Conservation (phyloP, 257 asterid genomes). For the Thymus mandschuricus region DNA sequence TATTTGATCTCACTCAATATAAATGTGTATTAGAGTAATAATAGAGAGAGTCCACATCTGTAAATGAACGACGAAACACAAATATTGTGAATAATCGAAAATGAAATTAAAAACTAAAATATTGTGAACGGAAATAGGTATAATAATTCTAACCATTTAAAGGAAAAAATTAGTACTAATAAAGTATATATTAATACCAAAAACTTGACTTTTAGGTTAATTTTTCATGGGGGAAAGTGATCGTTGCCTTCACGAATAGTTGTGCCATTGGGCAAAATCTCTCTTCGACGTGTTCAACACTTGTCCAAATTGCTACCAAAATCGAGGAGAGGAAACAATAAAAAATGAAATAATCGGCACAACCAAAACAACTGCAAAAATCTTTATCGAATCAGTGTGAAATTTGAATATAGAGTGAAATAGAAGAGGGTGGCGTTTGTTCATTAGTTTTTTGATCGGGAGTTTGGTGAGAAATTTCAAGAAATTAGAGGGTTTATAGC, state of each 20-base stretch:
- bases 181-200: not conserved
- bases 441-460: conserved; percentile 10
- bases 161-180: too few species aligned
- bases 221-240: not conserved
- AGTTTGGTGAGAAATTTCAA: conserved; percentile 27
- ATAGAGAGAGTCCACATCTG: too few species aligned
- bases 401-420: not conserved
- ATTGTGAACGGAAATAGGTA: too few species aligned
- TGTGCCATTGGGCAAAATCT: not conserved
- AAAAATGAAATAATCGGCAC: not conserved
- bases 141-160: too few species aligned
- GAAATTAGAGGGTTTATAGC: conserved; percentile 13
- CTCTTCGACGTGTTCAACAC: not conserved
- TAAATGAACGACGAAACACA: too few species aligned
- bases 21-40: too few species aligned
- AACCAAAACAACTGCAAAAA: not conserved
- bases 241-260: not conserved
- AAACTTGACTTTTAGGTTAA: not conserved
- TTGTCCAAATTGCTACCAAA: not conserved
- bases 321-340: not conserved
- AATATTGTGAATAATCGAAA: too few species aligned
- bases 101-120: too few species aligned
- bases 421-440: not conserved
- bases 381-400: not conserved
- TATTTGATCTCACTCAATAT: too few species aligned